Conservation (phyloP, 768 basidiomycete genomes). For the Auriculariales sp. region DNA sequence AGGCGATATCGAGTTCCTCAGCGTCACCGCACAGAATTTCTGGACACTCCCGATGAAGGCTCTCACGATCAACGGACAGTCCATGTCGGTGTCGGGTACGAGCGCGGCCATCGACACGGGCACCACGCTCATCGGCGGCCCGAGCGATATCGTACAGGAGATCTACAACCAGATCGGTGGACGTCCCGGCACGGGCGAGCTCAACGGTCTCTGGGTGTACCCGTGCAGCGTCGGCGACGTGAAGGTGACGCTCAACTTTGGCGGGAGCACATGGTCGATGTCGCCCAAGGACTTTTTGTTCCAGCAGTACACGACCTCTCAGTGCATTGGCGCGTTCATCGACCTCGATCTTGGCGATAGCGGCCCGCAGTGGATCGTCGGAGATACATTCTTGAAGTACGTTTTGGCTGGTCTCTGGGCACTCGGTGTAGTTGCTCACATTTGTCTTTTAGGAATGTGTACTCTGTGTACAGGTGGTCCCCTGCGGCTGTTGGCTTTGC, state of each 20-base stretch:
- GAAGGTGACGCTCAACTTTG: conserved; percentile 7
- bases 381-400: conserved; percentile 10
- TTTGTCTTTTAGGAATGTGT: too few species aligned
- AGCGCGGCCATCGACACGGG: conserved; percentile 7
- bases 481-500: conserved; percentile 29
- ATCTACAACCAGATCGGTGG: conserved; percentile 4
- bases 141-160: background rate
- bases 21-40: conserved; percentile 9
- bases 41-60: conserved; percentile 20
- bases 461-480: conserved; percentile 12
- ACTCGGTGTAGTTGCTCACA: too few species aligned
- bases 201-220: background rate
- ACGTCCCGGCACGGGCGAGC: conserved; percentile 2
- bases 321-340: conserved; percentile 7
- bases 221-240: conserved; percentile 1
- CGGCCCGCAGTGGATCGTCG: conserved; percentile 7
- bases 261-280: conserved; percentile 4
- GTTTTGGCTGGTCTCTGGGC: too few species aligned
- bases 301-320: background rate
- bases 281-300: conserved; percentile 5
- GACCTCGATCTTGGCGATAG: background rate
- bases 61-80: conserved; percentile 43
- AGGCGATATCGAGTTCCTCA: background rate
- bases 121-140: conserved; percentile 9
- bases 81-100: conserved; percentile 14